phyloP scores from a whole-genome alignment of 78 protist genomes.

The Bigelowiella natans region DNA sequence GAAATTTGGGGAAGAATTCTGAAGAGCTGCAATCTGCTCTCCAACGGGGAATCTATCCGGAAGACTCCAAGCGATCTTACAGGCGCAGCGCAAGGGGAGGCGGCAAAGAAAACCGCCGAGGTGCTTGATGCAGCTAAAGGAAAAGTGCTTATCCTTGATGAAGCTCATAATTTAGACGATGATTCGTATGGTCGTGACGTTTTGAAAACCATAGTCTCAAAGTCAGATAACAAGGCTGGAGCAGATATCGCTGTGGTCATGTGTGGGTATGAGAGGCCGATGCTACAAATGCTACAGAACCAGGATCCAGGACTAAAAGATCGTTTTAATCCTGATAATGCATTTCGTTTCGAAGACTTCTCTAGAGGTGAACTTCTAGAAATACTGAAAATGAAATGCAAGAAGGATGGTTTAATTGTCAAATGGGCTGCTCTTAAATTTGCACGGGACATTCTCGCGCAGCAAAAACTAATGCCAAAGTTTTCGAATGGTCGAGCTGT shows the following conservation, averaged over 20 bases:
- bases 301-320: constrained; percentile 36
- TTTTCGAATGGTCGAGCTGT: constrained; percentile 47
- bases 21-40: constrained; percentile 11
- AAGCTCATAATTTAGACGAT: constrained; percentile 34
- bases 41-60: constrained; percentile 2
- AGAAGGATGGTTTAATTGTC: not conserved
- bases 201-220: constrained; percentile 27
- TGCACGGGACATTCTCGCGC: not conserved
- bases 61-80: constrained; percentile 7
- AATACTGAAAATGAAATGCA: not conserved
- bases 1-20: constrained; percentile 18
- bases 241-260: constrained; percentile 34
- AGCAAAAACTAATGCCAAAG: not conserved
- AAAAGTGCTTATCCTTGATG: constrained; percentile 38
- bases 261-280: constrained; percentile 22
- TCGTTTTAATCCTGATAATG: constrained; percentile 21
- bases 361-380: not conserved
- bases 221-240: constrained; percentile 12
- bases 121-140: not conserved
- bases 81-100: not conserved
- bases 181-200: not conserved
- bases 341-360: constrained; percentile 17
- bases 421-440: not conserved
- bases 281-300: constrained; percentile 1
- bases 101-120: not conserved